Percentiles rank a stretch among this genome's conserved stretches.
Conservation (phyloP, 163 green algal species). For the Coccomyxa subellipsoidea region DNA sequence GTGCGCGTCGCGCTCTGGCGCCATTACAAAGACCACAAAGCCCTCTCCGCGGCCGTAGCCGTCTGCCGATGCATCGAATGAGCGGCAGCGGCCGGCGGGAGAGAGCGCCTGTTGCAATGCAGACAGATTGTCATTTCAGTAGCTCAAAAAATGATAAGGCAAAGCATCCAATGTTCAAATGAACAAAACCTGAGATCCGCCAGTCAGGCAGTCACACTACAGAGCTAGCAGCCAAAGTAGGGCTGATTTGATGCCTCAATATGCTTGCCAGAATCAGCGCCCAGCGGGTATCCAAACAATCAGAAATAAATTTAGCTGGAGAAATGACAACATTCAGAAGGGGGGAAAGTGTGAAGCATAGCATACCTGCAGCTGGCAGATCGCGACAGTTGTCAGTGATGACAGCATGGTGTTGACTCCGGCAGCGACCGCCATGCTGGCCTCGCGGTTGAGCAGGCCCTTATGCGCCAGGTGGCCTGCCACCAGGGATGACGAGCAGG, state of each 20-base stretch:
- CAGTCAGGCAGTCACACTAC: too few species aligned
- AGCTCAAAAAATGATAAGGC: too few species aligned
- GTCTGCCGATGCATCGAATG: constrained; percentile 72
- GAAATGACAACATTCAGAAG: too few species aligned
- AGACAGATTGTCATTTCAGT: too few species aligned
- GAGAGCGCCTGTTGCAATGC: constrained; percentile 63
- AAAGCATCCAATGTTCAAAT: too few species aligned
- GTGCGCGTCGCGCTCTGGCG: not conserved
- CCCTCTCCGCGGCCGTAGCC: constrained; percentile 59
- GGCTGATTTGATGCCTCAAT: too few species aligned
- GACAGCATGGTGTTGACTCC: constrained; percentile 39
- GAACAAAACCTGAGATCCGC: too few species aligned
- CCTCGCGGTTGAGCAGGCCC: constrained; percentile 31
- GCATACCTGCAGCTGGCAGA: constrained; percentile 46
- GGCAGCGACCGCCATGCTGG: constrained; percentile 16
- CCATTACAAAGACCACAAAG: constrained; percentile 18
- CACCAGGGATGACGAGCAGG: constrained; percentile 75
- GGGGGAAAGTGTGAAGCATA: too few species aligned
- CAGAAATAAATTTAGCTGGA: too few species aligned
- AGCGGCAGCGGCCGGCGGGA: constrained; percentile 76
- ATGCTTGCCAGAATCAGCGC: too few species aligned
- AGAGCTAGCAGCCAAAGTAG: too few species aligned
- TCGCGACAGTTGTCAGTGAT: constrained; percentile 39
- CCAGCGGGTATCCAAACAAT: too few species aligned
- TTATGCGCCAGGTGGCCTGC: constrained; percentile 43